Percentiles rank a stretch among this genome's conserved stretches.
Conservation (phyloP, 2,329 filamentous ascomycete species). For the Sclerotinia sclerotiorum region DNA sequence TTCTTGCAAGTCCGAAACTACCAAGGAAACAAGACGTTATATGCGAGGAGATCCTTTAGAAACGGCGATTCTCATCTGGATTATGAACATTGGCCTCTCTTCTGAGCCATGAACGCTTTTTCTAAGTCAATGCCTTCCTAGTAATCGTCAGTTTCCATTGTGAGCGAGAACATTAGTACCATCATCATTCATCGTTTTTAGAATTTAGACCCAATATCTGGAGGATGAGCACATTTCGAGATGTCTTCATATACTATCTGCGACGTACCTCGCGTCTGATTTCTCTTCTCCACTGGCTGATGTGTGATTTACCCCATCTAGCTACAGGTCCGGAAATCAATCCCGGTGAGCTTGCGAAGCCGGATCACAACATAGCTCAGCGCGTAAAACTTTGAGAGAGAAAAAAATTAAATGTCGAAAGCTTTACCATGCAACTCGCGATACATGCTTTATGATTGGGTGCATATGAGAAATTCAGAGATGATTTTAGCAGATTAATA, state of each 20-base stretch:
- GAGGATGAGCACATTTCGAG: no score
- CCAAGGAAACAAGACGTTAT: background rate
- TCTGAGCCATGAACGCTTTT: background rate
- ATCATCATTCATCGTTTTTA: background rate
- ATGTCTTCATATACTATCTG: no score
- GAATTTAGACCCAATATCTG: no score
- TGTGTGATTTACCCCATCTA: background rate
- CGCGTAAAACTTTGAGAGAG: no score
- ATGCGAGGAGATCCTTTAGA: background rate
- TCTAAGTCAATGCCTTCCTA: background rate
- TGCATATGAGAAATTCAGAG: background rate
- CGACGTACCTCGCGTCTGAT: no score
- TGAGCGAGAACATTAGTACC: background rate
- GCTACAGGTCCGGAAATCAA: background rate
- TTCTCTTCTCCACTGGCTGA: no score
- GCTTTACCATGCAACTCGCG: background rate
- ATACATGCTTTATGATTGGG: background rate
- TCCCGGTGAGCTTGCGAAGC: background rate
- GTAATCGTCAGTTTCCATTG: background rate
- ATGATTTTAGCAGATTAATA: background rate
- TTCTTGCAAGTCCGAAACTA: background rate
- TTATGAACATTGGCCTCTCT: background rate
- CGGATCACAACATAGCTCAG: background rate
- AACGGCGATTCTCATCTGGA: background rate
- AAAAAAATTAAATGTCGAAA: no score